Conservation (phyloP, 305 asterid species). For the Fraxinus sp. region DNA sequence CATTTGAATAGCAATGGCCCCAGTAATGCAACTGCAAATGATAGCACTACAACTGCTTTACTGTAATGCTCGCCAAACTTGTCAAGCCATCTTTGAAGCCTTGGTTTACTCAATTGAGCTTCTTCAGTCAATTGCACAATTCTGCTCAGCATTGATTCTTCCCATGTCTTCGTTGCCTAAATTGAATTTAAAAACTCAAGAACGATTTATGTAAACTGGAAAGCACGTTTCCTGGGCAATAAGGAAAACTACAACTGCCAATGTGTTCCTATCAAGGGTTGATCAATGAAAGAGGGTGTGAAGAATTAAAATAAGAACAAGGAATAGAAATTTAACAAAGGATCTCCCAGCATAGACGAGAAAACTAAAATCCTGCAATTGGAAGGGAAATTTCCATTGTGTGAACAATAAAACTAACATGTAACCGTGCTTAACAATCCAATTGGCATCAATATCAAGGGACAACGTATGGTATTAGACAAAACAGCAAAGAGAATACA, state of each 20-base stretch:
- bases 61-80: conserved; percentile 92
- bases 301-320: background rate
- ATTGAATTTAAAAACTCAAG: conserved; percentile 27
- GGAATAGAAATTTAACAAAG: background rate
- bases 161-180: conserved; percentile 94
- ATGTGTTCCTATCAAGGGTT: background rate
- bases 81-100: conserved; percentile 97
- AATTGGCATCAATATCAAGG: background rate
- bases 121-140: conserved; percentile 95
- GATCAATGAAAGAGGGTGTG: background rate
- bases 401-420: background rate
- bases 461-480: background rate
- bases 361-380: background rate
- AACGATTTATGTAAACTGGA: conserved; percentile 17
- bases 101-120: conserved; percentile 96
- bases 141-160: conserved; percentile 86
- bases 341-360: background rate
- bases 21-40: conserved; percentile 69
- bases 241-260: background rate
- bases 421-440: background rate
- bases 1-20: conserved; percentile 94
- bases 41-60: conserved; percentile 71
- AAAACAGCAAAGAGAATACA: background rate
- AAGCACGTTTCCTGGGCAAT: background rate
- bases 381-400: background rate